phyloP scores from a whole-genome alignment of 2,329 filamentous ascomycete genomes.

The Aschersonia sp. region DNA sequence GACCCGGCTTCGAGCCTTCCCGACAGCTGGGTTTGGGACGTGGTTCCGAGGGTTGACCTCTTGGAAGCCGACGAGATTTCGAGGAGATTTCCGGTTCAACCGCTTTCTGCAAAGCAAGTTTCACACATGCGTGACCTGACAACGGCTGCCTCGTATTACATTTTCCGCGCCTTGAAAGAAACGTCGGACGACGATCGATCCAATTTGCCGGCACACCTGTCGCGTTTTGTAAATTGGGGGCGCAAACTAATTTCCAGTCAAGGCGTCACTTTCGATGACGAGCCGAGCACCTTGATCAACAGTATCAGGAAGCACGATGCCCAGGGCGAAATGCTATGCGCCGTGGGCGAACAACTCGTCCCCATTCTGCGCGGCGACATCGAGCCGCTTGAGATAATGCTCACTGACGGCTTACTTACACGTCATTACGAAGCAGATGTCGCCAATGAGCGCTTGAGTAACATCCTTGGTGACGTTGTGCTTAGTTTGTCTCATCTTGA shows the following conservation, averaged over 20 bases:
- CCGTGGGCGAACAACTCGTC: conserved; percentile 9
- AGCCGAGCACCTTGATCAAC: conserved; percentile 1
- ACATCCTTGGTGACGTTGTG: background rate
- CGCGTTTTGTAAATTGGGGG: conserved; percentile 8
- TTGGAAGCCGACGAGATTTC: conserved; percentile 9
- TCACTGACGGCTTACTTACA: conserved; percentile 12
- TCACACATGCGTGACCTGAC: conserved; percentile 7
- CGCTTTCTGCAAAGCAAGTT: conserved; percentile 11
- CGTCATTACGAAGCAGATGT: conserved; percentile 4
- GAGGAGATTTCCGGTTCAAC: conserved; percentile 12
- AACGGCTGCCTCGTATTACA: conserved; percentile 8
- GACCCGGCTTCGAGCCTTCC: conserved; percentile 8
- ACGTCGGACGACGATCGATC: conserved; percentile 7
- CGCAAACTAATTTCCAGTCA: conserved; percentile 1
- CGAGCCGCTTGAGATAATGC: conserved; percentile 13
- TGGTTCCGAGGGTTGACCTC: conserved; percentile 9
- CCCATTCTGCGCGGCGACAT: conserved; percentile 11
- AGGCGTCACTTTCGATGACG: conserved; percentile 2
- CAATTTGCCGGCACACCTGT: conserved; percentile 9
- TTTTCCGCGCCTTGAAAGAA: conserved; percentile 8
- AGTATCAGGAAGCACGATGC: conserved; percentile 1
- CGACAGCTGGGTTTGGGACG: conserved; percentile 11
- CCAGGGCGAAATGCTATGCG: conserved; percentile 11
- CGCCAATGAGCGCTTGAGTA: background rate
- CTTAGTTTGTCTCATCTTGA: conserved; percentile 14